Conservation (phyloP, 441 rosid species). For the Iberis amara region DNA sequence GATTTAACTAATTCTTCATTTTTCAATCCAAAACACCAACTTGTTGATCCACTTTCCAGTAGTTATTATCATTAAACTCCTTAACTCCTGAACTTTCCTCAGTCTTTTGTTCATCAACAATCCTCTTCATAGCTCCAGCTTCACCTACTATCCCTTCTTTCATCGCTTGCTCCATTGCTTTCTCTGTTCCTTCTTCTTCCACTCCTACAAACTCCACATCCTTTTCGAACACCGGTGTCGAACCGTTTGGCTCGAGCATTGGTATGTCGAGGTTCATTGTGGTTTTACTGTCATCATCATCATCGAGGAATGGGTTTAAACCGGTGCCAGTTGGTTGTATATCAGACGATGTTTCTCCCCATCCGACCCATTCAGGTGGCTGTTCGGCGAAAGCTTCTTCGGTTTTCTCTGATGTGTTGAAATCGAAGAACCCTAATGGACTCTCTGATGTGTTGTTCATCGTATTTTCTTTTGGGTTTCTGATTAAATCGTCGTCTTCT, state of each 20-base stretch:
- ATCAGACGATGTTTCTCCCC: constrained; percentile 58
- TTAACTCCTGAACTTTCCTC: constrained; percentile 55
- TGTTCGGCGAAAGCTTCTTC: constrained; percentile 56
- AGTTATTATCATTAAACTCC: constrained; percentile 91
- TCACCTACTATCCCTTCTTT: constrained; percentile 97
- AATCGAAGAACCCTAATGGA: constrained; percentile 48
- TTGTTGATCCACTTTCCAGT: constrained; percentile 90
- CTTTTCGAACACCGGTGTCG: constrained; percentile 72
- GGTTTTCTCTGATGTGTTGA: constrained; percentile 46
- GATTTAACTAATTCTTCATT: not conserved
- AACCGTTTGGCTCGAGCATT: constrained; percentile 48
- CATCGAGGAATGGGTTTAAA: constrained; percentile 70
- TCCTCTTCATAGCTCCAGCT: constrained; percentile 78
- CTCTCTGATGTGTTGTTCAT: constrained; percentile 42
- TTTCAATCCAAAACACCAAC: constrained; percentile 62
- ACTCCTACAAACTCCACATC: constrained; percentile 96
- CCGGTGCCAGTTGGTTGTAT: constrained; percentile 52
- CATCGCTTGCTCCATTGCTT: constrained; percentile 88
- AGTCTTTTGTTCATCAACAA: constrained; percentile 37
- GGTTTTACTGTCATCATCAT: constrained; percentile 38
- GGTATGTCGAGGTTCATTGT: constrained; percentile 35
- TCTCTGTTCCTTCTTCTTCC: constrained; percentile 79
- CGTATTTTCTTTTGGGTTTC: constrained; percentile 28
- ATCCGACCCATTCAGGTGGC: constrained; percentile 85
- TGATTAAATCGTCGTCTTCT: constrained; percentile 55